These are phyloP conservation scores for Cladophialophora carrionii DNA, from an alignment of 2,329 filamentous ascomycete species.

Conservation along the genomic window DNA sequence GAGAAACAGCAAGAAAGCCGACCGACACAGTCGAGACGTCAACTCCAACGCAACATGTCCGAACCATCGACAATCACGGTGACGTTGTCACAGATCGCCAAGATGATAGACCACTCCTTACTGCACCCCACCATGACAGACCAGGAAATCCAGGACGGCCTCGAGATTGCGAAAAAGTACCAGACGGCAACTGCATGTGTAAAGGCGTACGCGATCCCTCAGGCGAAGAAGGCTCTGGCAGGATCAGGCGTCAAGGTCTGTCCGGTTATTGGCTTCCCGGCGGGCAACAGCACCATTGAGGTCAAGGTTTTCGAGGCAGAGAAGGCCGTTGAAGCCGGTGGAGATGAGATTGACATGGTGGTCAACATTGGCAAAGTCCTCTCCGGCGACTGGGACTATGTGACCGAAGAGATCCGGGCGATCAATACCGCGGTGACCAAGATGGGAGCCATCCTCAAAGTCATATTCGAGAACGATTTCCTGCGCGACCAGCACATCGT, in stretches of 20 bases:
- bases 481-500: conserved; percentile 56
- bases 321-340: conserved; percentile 54
- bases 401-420: conserved; percentile 55
- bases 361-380: conserved; percentile 64
- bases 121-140: conserved; percentile 66
- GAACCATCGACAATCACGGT: conserved; percentile 42
- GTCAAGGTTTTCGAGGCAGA: conserved; percentile 60
- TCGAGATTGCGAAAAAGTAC: conserved; percentile 54
- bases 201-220: conserved; percentile 60
- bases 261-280: conserved; percentile 64
- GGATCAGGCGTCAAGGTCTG: conserved; percentile 58
- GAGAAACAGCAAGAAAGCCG: neutral
- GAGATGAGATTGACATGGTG: conserved; percentile 63
- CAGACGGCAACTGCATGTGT: conserved; percentile 61
- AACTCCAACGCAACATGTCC: conserved; percentile 14
- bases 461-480: conserved; percentile 67
- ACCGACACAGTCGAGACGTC: neutral
- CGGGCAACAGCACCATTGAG: conserved; percentile 59
- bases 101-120: conserved; percentile 64
- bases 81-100: conserved; percentile 55
- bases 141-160: conserved; percentile 55
- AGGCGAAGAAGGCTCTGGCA: conserved; percentile 54
- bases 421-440: conserved; percentile 55
- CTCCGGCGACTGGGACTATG: conserved; percentile 61
- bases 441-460: conserved; percentile 56